Conservation (phyloP, 2,329 filamentous ascomycete genomes). For the Rachicladosporium sp. region DNA sequence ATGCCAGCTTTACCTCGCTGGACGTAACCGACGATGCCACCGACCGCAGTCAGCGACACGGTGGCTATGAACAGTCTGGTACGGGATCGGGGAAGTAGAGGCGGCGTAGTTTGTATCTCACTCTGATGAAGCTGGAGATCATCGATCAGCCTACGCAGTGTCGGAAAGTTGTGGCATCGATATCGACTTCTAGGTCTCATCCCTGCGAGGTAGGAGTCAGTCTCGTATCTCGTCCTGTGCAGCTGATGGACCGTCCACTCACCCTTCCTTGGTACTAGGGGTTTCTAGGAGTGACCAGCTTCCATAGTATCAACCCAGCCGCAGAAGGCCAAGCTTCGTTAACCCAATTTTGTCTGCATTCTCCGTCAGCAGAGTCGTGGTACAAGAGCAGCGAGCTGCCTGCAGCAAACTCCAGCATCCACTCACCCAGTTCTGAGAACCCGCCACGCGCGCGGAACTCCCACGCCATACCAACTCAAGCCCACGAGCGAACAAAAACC, state of each 20-base stretch:
- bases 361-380: too few relatives aligned
- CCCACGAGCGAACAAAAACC: background rate
- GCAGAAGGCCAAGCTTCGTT: background rate
- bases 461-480: background rate
- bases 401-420: too few relatives aligned
- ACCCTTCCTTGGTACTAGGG: conserved; percentile 1
- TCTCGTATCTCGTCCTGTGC: too few relatives aligned
- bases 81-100: background rate
- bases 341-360: background rate
- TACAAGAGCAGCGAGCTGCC: too few relatives aligned
- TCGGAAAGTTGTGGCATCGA: too few relatives aligned
- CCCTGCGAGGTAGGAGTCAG: background rate
- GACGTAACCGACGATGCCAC: too few relatives aligned
- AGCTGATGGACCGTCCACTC: background rate
- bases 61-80: too few relatives aligned
- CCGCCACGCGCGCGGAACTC: background rate
- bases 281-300: conserved; percentile 1
- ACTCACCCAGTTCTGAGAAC: background rate
- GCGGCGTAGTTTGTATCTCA: background rate
- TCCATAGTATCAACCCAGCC: background rate
- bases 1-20: too few relatives aligned
- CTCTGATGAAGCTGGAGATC: too few relatives aligned
- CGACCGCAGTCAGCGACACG: too few relatives aligned
- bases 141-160: too few relatives aligned
- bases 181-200: background rate